Percentiles rank a stretch among this genome's conserved stretches.
Conservation (phyloP, 768 basidiomycete species). For the Boletus rubescentipes region DNA sequence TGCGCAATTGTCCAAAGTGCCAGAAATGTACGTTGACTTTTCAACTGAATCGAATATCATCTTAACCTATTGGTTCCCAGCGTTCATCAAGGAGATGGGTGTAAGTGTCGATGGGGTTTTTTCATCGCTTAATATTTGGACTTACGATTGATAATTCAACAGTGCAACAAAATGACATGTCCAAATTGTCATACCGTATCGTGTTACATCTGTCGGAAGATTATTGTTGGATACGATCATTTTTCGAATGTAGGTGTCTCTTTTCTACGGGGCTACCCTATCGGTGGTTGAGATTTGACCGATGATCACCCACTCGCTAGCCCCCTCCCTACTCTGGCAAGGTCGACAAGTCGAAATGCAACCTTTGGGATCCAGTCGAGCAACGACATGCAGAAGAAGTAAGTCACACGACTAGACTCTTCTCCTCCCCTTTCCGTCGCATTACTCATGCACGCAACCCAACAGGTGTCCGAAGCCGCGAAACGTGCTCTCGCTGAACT, state of each 20-base stretch:
- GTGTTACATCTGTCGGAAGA: conserved; percentile 80
- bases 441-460: background rate
- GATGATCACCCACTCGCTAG: conserved; percentile 12
- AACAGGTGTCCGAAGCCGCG: conserved; percentile 66
- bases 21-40: conserved; percentile 54
- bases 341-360: conserved; percentile 49
- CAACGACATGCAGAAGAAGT: conserved; percentile 68
- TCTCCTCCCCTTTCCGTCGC: background rate
- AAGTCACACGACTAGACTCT: background rate
- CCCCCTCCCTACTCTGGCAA: conserved; percentile 19
- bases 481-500: conserved; percentile 65
- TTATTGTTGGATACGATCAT: conserved; percentile 77
- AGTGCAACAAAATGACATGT: conserved; percentile 95
- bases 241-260: conserved; percentile 50
- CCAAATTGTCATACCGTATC: conserved; percentile 69
- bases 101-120: conserved; percentile 51
- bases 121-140: background rate
- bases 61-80: conserved; percentile 36
- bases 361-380: conserved; percentile 68
- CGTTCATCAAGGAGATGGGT: conserved; percentile 77
- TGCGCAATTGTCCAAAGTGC: conserved; percentile 88
- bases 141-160: conserved; percentile 1
- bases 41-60: background rate
- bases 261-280: background rate
- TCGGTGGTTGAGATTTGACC: background rate